Evolutionary conservation across 805 yeast genomes (phyloP), one percentile per base, ranked within the genome.

Genomic region (Yamadazyma akitaensis): DNA sequence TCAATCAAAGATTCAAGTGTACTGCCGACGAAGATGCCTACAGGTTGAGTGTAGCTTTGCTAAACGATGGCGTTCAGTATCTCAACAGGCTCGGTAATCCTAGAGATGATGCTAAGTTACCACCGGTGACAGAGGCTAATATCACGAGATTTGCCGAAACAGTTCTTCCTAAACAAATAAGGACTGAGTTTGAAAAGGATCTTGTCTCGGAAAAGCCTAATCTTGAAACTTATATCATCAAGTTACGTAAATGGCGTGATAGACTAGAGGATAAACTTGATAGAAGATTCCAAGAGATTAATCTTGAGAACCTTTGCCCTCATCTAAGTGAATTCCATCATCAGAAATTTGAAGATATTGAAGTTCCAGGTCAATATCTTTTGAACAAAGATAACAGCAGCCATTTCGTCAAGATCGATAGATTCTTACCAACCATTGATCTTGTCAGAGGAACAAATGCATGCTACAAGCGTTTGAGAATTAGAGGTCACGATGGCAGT

Each of bases 281-380:
- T 62, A 77, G 96, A 53, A 78, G 95, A 48, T 84, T 89, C 47
- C 79, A 83, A 25, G 80, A 81, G 55, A 86, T 90, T 42, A 86
- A 90, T 55, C 67, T 94, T 51, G 99, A 94, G 66, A 82, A 90
- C 47, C 75, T 94, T 51, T 90, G 97, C 58, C 97, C 98, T 13
- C 98, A 92, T 57, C 74, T 94, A 64, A 85, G 96, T 62, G 97
- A 91, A 62, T 94, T 95, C 80, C 99, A 94, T 67, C 96, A 94
- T 63, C 98, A 94, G 64, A 92, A 90, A 67, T 94, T 94, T 61
- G 99, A 94, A 63, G 99, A 94, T 42, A 88, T 94, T 48, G 99
- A 94, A 63, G 83, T 94, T 48, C 99, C 99, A 0, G 99, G 99
- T 1, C 99, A 94, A 62, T 94, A 94, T 60, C 70, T 91, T 60